phyloP scores from a whole-genome alignment of 2,329 filamentous ascomycete genomes.

The Aspergillus felis region DNA sequence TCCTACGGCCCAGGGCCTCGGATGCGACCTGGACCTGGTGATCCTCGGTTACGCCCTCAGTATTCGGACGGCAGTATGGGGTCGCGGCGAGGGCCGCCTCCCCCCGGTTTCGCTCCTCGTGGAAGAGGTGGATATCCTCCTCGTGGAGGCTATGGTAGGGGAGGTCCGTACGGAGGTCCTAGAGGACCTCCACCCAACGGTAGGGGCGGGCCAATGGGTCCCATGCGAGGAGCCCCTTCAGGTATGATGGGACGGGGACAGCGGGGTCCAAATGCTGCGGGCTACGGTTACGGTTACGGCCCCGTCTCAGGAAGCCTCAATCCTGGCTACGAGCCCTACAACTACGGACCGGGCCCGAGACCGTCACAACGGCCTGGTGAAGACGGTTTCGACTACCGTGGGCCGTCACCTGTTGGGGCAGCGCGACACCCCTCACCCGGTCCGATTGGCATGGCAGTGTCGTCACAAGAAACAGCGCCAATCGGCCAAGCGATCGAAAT shows the following conservation, averaged over 20 bases:
- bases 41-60: conserved; percentile 43
- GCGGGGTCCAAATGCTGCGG: conserved; percentile 47
- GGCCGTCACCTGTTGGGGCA: conserved; percentile 16
- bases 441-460: conserved; percentile 32
- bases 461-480: conserved; percentile 31
- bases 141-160: conserved; percentile 43
- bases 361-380: conserved; percentile 23
- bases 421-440: conserved; percentile 30
- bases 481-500: conserved; percentile 73
- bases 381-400: conserved; percentile 23
- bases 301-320: conserved; percentile 39
- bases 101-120: conserved; percentile 46
- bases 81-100: conserved; percentile 36
- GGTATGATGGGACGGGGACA: conserved; percentile 43
- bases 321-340: conserved; percentile 33
- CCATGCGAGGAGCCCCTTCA: conserved; percentile 30
- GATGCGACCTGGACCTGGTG: conserved; percentile 41
- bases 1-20: conserved; percentile 25
- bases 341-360: conserved; percentile 18
- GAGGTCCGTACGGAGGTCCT: conserved; percentile 35
- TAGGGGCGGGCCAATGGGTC: conserved; percentile 41
- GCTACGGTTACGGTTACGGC: conserved; percentile 55
- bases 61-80: conserved; percentile 46
- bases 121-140: conserved; percentile 55
- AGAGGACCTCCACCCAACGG: conserved; percentile 36